Percentiles rank a stretch among this genome's conserved stretches.
phyloP scores from a whole-genome alignment of 805 yeast genomes.

The Candida taoyuanica region DNA sequence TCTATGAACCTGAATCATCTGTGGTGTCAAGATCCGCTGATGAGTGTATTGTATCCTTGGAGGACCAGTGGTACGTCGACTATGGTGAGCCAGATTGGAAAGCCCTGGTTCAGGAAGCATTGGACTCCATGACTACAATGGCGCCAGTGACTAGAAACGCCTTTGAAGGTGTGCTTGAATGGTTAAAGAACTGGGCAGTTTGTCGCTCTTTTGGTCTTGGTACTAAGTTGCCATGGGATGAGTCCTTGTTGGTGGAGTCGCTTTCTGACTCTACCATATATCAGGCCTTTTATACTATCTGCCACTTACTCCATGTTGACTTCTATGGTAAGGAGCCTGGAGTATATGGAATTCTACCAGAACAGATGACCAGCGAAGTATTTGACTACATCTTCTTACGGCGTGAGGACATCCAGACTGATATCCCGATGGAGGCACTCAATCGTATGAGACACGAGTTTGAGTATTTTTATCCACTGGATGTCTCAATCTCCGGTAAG shows the following conservation, averaged over 20 bases:
- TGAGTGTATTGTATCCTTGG: slow-evolving; percentile 90
- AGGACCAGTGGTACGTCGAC: slow-evolving; percentile 97
- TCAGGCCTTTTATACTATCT: slow-evolving; percentile 90
- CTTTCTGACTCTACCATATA: slow-evolving; percentile 93
- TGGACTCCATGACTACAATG: slow-evolving; percentile 71
- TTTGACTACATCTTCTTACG: slow-evolving; percentile 87
- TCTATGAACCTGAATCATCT: slow-evolving; percentile 83
- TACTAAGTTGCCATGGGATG: slow-evolving; percentile 95
- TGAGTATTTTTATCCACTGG: slow-evolving; percentile 95
- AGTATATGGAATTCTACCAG: slow-evolving; percentile 66
- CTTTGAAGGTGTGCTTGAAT: slow-evolving; percentile 88
- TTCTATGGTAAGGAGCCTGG: slow-evolving; percentile 77
- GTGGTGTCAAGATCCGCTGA: slow-evolving; percentile 96
- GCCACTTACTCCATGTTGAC: slow-evolving; percentile 82
- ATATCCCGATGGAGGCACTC: slow-evolving; percentile 64
- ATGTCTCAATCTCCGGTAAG: slow-evolving; percentile 88
- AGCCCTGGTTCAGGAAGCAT: slow-evolving; percentile 70
- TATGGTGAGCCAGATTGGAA: slow-evolving; percentile 86
- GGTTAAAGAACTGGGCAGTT: slow-evolving; percentile 98
- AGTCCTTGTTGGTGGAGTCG: slow-evolving; percentile 87
- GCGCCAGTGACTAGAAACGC: slow-evolving; percentile 83
- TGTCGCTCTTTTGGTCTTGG: slow-evolving; percentile 96
- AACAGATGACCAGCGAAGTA: slow-evolving; percentile 87
- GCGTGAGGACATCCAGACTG: slow-evolving; percentile 43
- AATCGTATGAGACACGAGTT: slow-evolving; percentile 83